A percentile compares a stretch with the other conserved stretches of the same genome.
Evolutionary conservation across 805 yeast species (phyloP).

Genomic region (Candida orba): DNA sequence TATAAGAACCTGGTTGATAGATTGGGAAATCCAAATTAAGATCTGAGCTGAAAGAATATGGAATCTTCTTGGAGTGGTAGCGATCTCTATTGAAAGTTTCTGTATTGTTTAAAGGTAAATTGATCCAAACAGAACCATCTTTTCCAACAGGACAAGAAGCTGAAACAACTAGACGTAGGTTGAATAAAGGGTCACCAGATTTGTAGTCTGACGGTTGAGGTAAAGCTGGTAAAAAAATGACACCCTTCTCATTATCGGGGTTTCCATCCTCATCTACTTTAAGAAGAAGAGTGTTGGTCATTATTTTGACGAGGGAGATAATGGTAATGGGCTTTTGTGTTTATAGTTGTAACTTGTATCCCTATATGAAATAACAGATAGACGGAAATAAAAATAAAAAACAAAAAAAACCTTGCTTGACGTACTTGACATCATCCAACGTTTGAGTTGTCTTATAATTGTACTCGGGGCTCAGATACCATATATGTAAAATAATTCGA

Average conservation of each 20-base stretch:
- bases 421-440: neutral
- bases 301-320: neutral
- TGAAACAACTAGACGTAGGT: conserved; percentile 54
- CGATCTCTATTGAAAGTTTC: conserved; percentile 47
- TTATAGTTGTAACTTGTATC: too few species aligned
- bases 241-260: conserved; percentile 29
- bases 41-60: conserved; percentile 58
- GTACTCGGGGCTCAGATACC: too few species aligned
- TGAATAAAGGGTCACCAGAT: conserved; percentile 37
- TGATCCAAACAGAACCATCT: conserved; percentile 67
- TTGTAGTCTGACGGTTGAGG: conserved; percentile 30
- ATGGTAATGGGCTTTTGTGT: too few species aligned
- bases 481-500: too few species aligned
- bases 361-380: too few species aligned
- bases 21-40: conserved; percentile 53
- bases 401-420: too few species aligned
- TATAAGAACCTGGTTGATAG: conserved; percentile 69
- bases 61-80: conserved; percentile 45
- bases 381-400: too few species aligned
- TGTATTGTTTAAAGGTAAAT: conserved; percentile 46
- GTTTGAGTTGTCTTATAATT: neutral
- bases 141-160: conserved; percentile 72
- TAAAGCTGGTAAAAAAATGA: conserved; percentile 31
- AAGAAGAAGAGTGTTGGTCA: conserved; percentile 27
- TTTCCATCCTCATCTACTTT: conserved; percentile 30